Evolutionary conservation across 768 basidiomycete genomes (phyloP), one percentile per base, ranked within the genome.

Genomic region (Mycena pura): DNA sequence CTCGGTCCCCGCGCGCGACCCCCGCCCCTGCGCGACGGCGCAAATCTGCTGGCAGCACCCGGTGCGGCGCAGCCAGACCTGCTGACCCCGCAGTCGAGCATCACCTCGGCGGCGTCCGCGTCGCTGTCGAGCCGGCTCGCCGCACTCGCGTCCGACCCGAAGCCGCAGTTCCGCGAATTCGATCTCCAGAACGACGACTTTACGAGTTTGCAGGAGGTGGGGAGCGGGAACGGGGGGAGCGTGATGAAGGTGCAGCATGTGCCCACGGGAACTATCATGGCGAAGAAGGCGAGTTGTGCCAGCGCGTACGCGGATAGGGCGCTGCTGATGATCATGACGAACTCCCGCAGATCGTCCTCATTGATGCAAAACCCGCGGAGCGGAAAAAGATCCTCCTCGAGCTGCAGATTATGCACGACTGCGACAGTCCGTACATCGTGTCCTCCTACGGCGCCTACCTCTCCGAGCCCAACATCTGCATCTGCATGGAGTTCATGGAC

Each of bases 351-450:
- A 93, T 95, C 72, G 94, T 97, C 27, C 87, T 96, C 62, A 96
- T 97, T 74, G 95, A 96, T 77, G 95, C 95, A 28, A 98, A 98
- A 73, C 96, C 95, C 10, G 86, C 93, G 2, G 94, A 99, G 29
- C 84, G 96, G 64, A 99, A 99, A 74, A 97, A 99, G 78, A 99
- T 99, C 69, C 82, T 99, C 34, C 90, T 97, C 50, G 97, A 99
- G 73, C 81, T 99, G 66, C 96, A 98, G 69, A 99, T 99, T 80
- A 96, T 99, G 96, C 94, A 98, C 74, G 92, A 97, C 76, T 99
- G 96, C 77, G 83, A 90, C 66, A 96, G 93, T 7, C 86, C 84
- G 54, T 93, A 95, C 75, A 99, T 99, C 73, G 92, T 99, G 69
- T 95, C 93, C 0, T 99, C 98, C 80, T 96, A 91, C 72, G 97